Base-by-base conservation (phyloP, 306 rosid species). In the Lablab purpureus region DNA sequence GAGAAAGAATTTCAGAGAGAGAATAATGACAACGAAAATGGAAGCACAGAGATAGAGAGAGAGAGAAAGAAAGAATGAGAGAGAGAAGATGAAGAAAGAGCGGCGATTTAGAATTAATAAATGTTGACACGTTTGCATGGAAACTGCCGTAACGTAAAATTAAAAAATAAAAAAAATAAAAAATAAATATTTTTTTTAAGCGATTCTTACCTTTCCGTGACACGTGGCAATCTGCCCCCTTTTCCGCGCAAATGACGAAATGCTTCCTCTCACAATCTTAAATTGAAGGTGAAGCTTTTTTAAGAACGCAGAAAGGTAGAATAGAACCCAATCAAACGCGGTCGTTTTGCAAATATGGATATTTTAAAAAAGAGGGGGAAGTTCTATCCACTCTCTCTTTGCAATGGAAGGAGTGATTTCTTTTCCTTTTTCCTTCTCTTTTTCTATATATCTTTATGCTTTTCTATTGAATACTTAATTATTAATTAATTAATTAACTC, bases 21-120 rank as follows among this genome's bases (percentile, higher is more conserved):
- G 77, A 68, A 82, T 85, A 62, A 80, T 51, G 74, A 78, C 71
- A 84, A 75, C 32, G 69, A 78, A 80, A 84, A 64, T 52, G 67
- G 77, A 54, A 72, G 65, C 64, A 41, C 7, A 63, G 58, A 59
- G 51, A 70, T 14, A 68, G 84, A 73, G 73, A 77, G 83, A 56
- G 82, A 40, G 2, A 37, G 43, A 76, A 81, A 74, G 77, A 14
- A n/a, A 43, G 34, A 51, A 82, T 7, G 43, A 76, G 80, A 74
- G 77, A 14, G 22, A 43, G 34, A 51, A 82, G 62, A 67, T 49
- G 73, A 77, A n/a, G 46, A 73, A 76, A 83, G 89, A 71, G 87
- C 84, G 81, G 91, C 86, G 83, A 80, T 84, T 90, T 79, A 81
- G 84, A 83, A 88, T 83, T 83, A 86, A 77, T 77, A 82, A 88